Evolutionary conservation across 139 green algal species (phyloP).

Genomic region (Spirogloea muscicola): DNA sequence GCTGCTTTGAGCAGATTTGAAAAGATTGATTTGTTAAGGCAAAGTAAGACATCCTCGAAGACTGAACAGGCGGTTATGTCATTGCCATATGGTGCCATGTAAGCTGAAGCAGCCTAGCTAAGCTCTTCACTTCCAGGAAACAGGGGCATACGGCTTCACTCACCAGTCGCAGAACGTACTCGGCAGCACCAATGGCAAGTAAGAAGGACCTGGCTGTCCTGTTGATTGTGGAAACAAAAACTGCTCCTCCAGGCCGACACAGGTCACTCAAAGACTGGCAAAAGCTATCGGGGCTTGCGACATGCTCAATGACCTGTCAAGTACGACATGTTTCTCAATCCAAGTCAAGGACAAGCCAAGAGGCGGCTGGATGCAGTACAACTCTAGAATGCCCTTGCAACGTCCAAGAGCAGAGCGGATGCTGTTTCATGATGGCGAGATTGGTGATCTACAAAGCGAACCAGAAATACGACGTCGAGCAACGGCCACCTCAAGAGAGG

Average conservation of each 20-base stretch:
- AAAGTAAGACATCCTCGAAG: no score
- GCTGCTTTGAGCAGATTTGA: no score
- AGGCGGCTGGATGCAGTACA: background rate
- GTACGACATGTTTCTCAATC: background rate
- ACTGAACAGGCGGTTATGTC: background rate
- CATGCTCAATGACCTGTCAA: conserved; percentile 51
- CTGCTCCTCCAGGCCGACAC: conserved; percentile 42
- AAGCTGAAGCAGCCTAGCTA: background rate
- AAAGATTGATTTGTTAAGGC: no score
- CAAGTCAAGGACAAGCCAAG: background rate
- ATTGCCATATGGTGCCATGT: conserved; percentile 1
- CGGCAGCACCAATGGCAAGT: conserved; percentile 76
- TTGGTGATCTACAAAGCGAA: no score
- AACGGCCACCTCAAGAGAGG: no score
- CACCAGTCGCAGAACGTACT: conserved; percentile 68
- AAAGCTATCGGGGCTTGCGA: conserved; percentile 54
- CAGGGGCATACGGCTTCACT: no score
- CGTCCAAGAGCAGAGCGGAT: background rate
- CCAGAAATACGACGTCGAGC: no score
- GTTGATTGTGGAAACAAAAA: conserved; percentile 85
- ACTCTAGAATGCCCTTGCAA: background rate
- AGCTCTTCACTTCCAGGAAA: no score
- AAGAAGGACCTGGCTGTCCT: conserved; percentile 71
- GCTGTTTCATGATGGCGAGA: background rate
- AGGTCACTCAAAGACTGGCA: conserved; percentile 48